These are phyloP conservation scores for Kwoniella bestiolae DNA, from an alignment of 768 basidiomycete genomes.

Conservation along the genomic window DNA sequence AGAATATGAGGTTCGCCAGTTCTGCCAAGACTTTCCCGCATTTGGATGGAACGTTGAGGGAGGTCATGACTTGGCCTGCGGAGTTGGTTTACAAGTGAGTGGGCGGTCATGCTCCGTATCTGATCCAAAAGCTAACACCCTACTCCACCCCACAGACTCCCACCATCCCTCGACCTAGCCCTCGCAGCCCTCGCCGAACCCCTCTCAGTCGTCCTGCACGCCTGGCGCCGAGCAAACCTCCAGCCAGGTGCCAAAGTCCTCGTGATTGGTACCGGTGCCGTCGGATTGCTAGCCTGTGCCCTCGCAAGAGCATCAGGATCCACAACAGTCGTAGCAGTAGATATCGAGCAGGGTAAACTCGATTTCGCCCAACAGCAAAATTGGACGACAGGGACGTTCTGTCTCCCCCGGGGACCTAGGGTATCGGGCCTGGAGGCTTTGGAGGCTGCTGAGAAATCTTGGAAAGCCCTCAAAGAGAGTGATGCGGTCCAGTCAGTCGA, in stretches of 20 bases:
- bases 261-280: slow-evolving; percentile 89
- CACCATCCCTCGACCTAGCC: slow-evolving; percentile 74
- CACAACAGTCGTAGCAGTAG: slow-evolving; percentile 72
- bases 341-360: slow-evolving; percentile 82
- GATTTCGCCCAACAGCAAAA: slow-evolving; percentile 75
- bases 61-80: slow-evolving; percentile 84
- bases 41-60: slow-evolving; percentile 86
- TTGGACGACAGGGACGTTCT: slow-evolving; percentile 75
- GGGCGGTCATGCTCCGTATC: neutral
- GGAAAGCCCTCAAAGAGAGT: slow-evolving; percentile 59
- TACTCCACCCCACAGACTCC: no score
- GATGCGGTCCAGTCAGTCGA: slow-evolving; percentile 66
- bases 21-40: slow-evolving; percentile 92
- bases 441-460: slow-evolving; percentile 47
- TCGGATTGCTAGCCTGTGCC: slow-evolving; percentile 86
- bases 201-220: slow-evolving; percentile 82
- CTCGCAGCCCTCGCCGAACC: slow-evolving; percentile 90
- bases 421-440: slow-evolving; percentile 49
- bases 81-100: slow-evolving; percentile 84
- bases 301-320: slow-evolving; percentile 73
- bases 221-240: slow-evolving; percentile 61
- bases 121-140: neutral
- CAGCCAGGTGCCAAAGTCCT: slow-evolving; percentile 70
- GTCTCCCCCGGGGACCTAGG: slow-evolving; percentile 63
- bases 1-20: slow-evolving; percentile 82